Evolutionary conservation across 2,329 filamentous ascomycete species (phyloP), one percentile per base, ranked within the genome.

Genomic region (Neofusicoccum kwambonambiense): DNA sequence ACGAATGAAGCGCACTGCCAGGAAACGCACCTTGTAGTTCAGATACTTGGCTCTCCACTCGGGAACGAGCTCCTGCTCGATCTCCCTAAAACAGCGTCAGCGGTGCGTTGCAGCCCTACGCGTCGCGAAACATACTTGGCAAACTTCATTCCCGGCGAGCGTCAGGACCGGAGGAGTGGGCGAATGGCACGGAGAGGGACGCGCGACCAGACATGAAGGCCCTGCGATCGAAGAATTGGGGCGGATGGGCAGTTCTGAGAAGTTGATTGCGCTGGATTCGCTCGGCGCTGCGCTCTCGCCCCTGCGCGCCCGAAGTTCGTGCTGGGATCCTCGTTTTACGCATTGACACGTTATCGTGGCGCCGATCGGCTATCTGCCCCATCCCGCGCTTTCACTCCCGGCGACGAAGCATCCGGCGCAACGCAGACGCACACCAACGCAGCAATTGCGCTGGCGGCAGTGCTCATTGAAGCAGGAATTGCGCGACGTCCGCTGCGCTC

Each of bases 21-120:
- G 51, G 31, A 71, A 65, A 70, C 77, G 63, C 64, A 88, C 88
- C 84, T 96, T 97, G 83, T 98, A 98, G 79, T 97, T 88, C 71
- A 98, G 85, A 77, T 97, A 98, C 78, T 97, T 96, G 76, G 89
- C 86, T 73, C 91, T 88, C 94, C 94, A 98, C 86, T 98, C 93
- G 74, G 93, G 93, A 69, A 97, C 92, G 62, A 93, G 86, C 72
- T 96, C 91, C 74, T 90, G 87, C 75, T 97, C 92, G 68, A 97
- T 84, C 80, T 96, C 92, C 75, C 85, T 87, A 64, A 58, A 27
- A 17, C 27, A n/a, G 19, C 12, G 64, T 65, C 58, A 65, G 58
- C 52, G 9, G 15, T 37, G 63, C 31, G 47, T 63, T 34, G 19
- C 65, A 67, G 62, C 27, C 41, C 34, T 35, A 37, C 56, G 56